These are phyloP conservation scores for Cordyceps fumosorosea DNA, from an alignment of 2,329 filamentous ascomycete genomes.

Conservation along the genomic window DNA sequence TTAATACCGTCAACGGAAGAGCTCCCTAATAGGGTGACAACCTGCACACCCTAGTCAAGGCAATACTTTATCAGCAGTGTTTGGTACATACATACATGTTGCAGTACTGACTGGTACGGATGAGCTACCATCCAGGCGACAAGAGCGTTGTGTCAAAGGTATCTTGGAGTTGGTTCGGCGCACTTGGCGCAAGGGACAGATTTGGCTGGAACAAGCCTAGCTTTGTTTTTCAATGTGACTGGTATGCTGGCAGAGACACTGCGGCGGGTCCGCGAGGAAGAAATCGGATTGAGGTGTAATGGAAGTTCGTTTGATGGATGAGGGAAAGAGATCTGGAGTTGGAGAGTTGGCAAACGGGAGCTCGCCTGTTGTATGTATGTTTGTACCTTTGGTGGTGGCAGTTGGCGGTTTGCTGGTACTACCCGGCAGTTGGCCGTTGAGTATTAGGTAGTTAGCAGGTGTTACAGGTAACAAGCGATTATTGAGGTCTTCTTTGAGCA, in stretches of 20 bases:
- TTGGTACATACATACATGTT: not conserved
- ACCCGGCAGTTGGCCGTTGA: not conserved
- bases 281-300: not conserved
- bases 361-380: not conserved
- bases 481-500: too few relatives aligned
- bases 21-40: not conserved
- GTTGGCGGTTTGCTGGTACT: not conserved
- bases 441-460: not conserved
- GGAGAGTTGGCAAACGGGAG: not conserved
- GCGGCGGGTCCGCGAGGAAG: not conserved
- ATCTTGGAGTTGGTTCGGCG: not conserved
- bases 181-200: not conserved
- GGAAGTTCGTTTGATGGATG: not conserved
- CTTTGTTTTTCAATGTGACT: not conserved
- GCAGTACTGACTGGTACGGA: too few relatives aligned
- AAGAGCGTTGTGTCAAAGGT: too few relatives aligned
- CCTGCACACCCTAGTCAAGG: not conserved
- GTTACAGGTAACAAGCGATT: too few relatives aligned
- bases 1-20: not conserved
- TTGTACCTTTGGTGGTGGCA: not conserved
- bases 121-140: too few relatives aligned
- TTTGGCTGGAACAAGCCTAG: not conserved
- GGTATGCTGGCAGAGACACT: slow-evolving; percentile 12
- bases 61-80: not conserved
- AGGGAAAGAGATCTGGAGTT: not conserved